Evolutionary conservation across 2,329 filamentous ascomycete species (phyloP), one percentile per base, ranked within the genome.

Genomic region (Furcasterigmium sp.): DNA sequence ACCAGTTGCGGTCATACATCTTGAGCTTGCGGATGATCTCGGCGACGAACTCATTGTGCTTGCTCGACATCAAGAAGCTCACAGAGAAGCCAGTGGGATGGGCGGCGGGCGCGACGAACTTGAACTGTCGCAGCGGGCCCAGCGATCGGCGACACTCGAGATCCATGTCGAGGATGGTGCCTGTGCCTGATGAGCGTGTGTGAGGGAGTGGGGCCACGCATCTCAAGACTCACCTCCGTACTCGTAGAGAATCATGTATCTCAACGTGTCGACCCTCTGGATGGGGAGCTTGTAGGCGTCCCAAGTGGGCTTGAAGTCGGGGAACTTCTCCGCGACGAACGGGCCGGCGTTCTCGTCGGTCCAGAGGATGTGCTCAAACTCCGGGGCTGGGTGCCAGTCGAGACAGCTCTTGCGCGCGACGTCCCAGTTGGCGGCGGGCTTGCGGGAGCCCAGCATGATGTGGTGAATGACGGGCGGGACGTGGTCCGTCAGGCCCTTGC

Each of bases 191-290:
- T 29, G 26, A 29, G 10, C 26, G 26, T 29, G 26, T 29, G 10
- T 11, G 26, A 11, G 26, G 26, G 26, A 29, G 10, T 7, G 26
- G 11, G n/a, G 11, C 4, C 4, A 11, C 26, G 11, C 26, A 29
- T 3, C 26, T 20, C 17, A 13, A 14, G 5, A 42, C 40, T 18
- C 35, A 25, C 85, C 85, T 41, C 85, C 85, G 56, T 76, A 88
- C 60, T 86, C 77, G 40, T 81, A 72, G 28, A 89, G 72, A 17
- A 87, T 74, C 57, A 89, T 87, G 65, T 89, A 89, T 39, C 85
- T 75, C 49, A 89, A 84, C 15, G 83, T 71, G 54, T 88, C 84
- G 34, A 83, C 83, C 46, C 83, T 79, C 60, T 87, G 82, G 45
- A 89, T 86, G 7, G 82, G 80, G 57, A 83, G 85, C 17, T 68